Evolutionary conservation across 331 rosid genomes (phyloP), one percentile per base, ranked within the genome.

Genomic region (Erythrophleum ivorense): DNA sequence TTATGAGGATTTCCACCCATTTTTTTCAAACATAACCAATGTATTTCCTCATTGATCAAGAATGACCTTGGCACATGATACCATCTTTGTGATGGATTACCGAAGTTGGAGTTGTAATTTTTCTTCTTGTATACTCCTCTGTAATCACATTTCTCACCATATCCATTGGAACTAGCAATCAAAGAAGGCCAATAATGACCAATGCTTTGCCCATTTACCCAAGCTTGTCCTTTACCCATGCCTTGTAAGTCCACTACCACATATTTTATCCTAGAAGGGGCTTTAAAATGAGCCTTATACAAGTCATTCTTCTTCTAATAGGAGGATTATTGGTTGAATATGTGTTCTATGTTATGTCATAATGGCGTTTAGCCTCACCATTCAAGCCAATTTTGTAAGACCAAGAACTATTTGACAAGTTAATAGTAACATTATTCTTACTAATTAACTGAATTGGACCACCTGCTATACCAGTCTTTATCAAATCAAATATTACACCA

Each of bases 371-470:
- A 24, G 16, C 12, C 15, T 73, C 80, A 6, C 83, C 73, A 57
- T 78, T 67, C 49, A 83, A 38, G 3, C 83, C 80, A 46, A 78
- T 83, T 76, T 78, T 78, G 15, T 78, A 79, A 19, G 78, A 67
- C 87, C 87, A 74, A 36, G 10, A 9, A 9, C 48, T 78, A 1
- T 60, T 50, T 43, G 84, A 67, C 52, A 84, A 75, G 49, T 84
- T 79, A 0, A 73, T 24, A 33, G 40, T 68, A 21, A 55, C 24
- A 43, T 60, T 60, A 31, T 76, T 31, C 1, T 15, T 46, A 13
- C 76, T 64, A 8, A 84, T 60, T 16, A 79, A 49, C 31, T n/a
- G 46, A 67, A 76, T 40, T 6, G 82, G 73, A 14, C 81, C 84
- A 11, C 78, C 79, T 29, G 3, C 69, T 36, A 80, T 76, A 16